Base-by-base conservation (phyloP, 2,329 filamentous ascomycete species). In the Xylaria sp. region DNA sequence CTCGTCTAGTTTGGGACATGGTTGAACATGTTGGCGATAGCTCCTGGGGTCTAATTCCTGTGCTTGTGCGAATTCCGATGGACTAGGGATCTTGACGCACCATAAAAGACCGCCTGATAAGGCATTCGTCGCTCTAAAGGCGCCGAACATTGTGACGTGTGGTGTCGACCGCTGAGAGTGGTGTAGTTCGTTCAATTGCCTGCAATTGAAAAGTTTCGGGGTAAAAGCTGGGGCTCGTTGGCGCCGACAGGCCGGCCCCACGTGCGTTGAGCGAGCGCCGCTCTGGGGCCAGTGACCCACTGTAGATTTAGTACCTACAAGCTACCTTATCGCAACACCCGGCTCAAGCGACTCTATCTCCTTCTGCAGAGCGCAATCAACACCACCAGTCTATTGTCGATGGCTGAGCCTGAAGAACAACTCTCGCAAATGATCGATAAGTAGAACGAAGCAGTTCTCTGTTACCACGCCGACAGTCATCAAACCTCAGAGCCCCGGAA, bases 21-120 rank as follows among this genome's bases (percentile, higher is more conserved):
- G 2, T 24, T 27, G 24, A 27, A 21, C 21, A 12, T 9, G 50
- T 4, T 24, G 42, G 51, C 19, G 19, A 19, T 19, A 45, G 57
- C n/a, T 57, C 14, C 32, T 34, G 21, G 2, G n/a, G 1, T n/a
- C 32, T 8, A 1, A 27, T 39, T n/a, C 12, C 14, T 47, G 55
- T 36, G 60, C 2, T 47, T 17, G 17, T 9, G 45, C 14, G 21
- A 11, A 21, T 6, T 6, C 24, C n/a, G 48, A 21, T 36, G 9
- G 24, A 51, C 36, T 30, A 4, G 27, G 14, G 6, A 30, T 12
- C 24, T 45, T 11, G 9, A 65, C 81, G 55, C 86, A 93, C 91
- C 94, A 97, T 75, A 97, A 85, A 63, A 97, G 90, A 81, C 94
- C 94, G 71, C 92, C 88, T 64, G 89, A 90, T 27, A 97, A 85